phyloP scores from a whole-genome alignment of 257 asterid genomes.

The Solanum habrochaites region DNA sequence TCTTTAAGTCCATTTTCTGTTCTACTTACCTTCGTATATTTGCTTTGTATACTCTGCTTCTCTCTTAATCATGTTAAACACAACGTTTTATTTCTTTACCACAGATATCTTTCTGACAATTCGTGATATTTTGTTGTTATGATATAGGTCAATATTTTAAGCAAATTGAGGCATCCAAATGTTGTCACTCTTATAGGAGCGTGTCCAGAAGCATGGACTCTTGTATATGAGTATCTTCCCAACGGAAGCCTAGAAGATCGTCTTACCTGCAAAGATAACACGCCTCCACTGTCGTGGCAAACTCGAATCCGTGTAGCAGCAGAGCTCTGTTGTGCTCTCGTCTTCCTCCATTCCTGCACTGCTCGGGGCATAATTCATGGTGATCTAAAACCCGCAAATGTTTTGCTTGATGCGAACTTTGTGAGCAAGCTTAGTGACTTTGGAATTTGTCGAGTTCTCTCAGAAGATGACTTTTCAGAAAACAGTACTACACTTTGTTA shows the following conservation, averaged over 20 bases:
- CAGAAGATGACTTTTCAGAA: slow-evolving; percentile 24
- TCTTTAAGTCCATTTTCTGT: neutral
- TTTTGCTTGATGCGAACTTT: slow-evolving; percentile 66
- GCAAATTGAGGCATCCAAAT: slow-evolving; percentile 91
- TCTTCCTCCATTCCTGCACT: slow-evolving; percentile 66
- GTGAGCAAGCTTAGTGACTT: slow-evolving; percentile 77
- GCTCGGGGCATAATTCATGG: slow-evolving; percentile 65
- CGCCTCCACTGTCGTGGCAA: slow-evolving; percentile 87
- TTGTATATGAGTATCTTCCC: slow-evolving; percentile 74
- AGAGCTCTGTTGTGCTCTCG: slow-evolving; percentile 80
- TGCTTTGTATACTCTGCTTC: neutral
- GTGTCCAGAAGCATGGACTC: slow-evolving; percentile 74
- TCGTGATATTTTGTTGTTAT: neutral
- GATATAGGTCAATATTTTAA: slow-evolving; percentile 57
- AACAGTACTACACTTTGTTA: slow-evolving; percentile 19
- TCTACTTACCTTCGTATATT: neutral
- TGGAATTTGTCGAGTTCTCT: slow-evolving; percentile 54
- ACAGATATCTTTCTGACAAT: neutral
- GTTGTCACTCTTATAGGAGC: slow-evolving; percentile 78
- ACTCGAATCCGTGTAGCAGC: slow-evolving; percentile 71
- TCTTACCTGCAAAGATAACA: slow-evolving; percentile 67
- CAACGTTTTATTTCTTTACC: neutral
- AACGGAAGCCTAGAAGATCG: slow-evolving; percentile 96
- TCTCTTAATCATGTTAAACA: neutral
- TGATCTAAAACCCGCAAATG: slow-evolving; percentile 73